Percentiles rank a stretch among this genome's conserved stretches.
These are phyloP conservation scores for Nakazawaea wyomingensis DNA, from an alignment of 805 yeast species.

Conservation along the genomic window DNA sequence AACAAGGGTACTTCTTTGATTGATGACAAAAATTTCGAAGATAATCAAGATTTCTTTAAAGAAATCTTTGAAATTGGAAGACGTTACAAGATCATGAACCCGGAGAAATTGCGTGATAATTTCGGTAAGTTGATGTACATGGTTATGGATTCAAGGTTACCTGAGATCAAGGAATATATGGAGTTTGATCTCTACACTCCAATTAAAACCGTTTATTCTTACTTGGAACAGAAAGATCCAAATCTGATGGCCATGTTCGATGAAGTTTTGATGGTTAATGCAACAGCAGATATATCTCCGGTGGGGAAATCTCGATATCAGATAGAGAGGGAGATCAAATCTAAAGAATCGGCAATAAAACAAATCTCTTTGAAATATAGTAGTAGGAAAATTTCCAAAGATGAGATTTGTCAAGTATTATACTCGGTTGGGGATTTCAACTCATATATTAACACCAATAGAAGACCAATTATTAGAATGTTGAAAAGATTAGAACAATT, in stretches of 20 bases:
- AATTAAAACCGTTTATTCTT: conserved; percentile 52
- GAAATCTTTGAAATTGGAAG: conserved; percentile 71
- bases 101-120: conserved; percentile 72
- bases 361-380: conserved; percentile 45
- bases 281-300: conserved; percentile 64
- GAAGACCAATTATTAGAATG: conserved; percentile 63
- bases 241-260: conserved; percentile 41
- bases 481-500: conserved; percentile 44
- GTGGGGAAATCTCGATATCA: conserved; percentile 48
- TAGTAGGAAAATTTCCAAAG: conserved; percentile 38
- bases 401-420: conserved; percentile 64
- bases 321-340: conserved; percentile 54
- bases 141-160: conserved; percentile 78
- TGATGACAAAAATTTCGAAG: conserved; percentile 60
- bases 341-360: conserved; percentile 69
- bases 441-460: conserved; percentile 63
- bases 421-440: conserved; percentile 79
- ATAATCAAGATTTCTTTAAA: conserved; percentile 71
- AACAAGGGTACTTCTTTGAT: conserved; percentile 62
- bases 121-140: conserved; percentile 78
- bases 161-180: conserved; percentile 65
- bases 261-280: conserved; percentile 54
- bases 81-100: conserved; percentile 79
- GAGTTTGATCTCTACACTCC: conserved; percentile 76
- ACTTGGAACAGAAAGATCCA: conserved; percentile 35